Evolutionary conservation across 805 yeast species (phyloP), one percentile per base, ranked within the genome.

Genomic region (Myxozyma sirexii): DNA sequence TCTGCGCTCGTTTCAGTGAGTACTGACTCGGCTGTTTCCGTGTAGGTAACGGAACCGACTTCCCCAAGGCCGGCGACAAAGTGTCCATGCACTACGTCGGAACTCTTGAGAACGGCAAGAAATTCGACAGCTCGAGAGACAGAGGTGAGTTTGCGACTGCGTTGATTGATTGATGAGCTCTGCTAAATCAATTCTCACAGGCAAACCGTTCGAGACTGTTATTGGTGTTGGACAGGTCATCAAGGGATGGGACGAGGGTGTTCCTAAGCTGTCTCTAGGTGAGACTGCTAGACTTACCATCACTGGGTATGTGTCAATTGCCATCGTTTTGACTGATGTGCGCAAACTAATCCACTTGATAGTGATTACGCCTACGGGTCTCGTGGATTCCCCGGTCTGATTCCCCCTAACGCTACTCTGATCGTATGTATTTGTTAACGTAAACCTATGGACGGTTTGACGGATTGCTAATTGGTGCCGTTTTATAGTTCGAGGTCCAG

Each of bases 211-310:
- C 86, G 93, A 90, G 76, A 88, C 96, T 76, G 78, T 80, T 77
- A 90, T 93, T 73, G 97, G 98, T 76, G 96, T 89, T 67, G 97
- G 97, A 67, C 96, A 88, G 79, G 97, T 93, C 68, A 93, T 93
- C 79, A 84, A 85, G 73, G 98, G 97, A 68, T 93, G 97, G 97
- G 97, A 92, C 72, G 88, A 84, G 71, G 96, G 92, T 64, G 90
- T 91, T 74, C 97, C 97, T 57, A 85, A 91, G 77, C 81, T 93
- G 74, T 87, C 96, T 55, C 82, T 91, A 53, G 98, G 98, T 71
- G 90, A 94, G 78, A 88, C 87, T 81, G 97, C 97, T 53, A 82
- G 87, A 74, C 81, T 93, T 73, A 90, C 96, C 70, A 90, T 93
- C 70, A 96, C 97, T 70, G 96, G 65, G 63, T 62, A 52, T 12